Conservation (phyloP, 768 basidiomycete genomes). For the Artomyces pyxidatus region DNA sequence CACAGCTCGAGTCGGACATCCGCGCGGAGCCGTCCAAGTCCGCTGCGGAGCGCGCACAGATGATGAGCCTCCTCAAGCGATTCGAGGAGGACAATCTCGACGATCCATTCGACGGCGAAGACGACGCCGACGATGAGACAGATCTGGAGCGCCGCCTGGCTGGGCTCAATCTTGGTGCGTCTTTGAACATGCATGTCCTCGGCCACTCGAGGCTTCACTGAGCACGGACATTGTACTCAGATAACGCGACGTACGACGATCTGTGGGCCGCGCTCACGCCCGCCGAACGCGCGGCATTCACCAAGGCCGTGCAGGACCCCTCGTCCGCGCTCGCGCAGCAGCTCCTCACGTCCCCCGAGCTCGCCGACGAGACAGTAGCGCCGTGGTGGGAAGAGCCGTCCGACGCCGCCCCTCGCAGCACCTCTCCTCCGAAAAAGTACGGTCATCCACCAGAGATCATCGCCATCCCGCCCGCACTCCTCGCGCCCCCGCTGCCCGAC, state of each 20-base stretch:
- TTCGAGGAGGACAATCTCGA: conserved; percentile 56
- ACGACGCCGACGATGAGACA: conserved; percentile 27
- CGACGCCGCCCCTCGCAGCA: not conserved
- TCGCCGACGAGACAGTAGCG: conserved; percentile 37
- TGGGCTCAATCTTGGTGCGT: conserved; percentile 55
- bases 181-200: too few species aligned
- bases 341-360: conserved; percentile 49
- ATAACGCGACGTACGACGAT: conserved; percentile 43
- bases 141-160: conserved; percentile 46
- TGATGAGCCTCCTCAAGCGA: conserved; percentile 62
- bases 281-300: conserved; percentile 54
- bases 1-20: conserved; percentile 61
- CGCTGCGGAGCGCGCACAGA: conserved; percentile 48
- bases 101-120: conserved; percentile 31
- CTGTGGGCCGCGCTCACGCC: conserved; percentile 56
- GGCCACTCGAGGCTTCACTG: too few species aligned
- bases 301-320: conserved; percentile 51
- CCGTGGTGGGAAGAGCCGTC: conserved; percentile 68
- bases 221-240: conserved; percentile 27
- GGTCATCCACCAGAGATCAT: conserved; percentile 37
- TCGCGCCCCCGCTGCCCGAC: conserved; percentile 26
- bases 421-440: conserved; percentile 15
- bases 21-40: conserved; percentile 45
- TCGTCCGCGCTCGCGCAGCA: conserved; percentile 50
- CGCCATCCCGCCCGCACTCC: conserved; percentile 33